phyloP scores from a whole-genome alignment of 148 eudicot genomes.

The Dysphania ambrosioides region DNA sequence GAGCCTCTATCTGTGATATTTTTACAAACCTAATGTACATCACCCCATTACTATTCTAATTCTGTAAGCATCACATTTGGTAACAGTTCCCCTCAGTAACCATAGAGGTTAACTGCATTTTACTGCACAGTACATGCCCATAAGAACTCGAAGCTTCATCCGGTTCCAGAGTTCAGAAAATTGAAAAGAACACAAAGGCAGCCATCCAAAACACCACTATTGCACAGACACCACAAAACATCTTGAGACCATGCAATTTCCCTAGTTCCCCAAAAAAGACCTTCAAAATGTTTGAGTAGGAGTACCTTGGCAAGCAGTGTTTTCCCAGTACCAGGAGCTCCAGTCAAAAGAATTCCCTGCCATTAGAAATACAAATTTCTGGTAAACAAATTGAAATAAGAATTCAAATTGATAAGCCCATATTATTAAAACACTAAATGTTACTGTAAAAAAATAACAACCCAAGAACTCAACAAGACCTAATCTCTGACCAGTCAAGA shows the following conservation, averaged over 20 bases:
- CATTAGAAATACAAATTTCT: conserved; percentile 20
- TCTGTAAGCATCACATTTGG: background rate
- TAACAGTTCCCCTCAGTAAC: background rate
- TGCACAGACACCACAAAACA: background rate
- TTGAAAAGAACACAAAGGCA: background rate
- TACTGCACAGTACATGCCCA: background rate
- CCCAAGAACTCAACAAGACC: no score
- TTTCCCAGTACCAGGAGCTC: conserved; percentile 98
- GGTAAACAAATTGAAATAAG: background rate
- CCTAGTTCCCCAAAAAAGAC: background rate
- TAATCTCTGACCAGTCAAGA: background rate
- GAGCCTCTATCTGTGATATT: background rate
- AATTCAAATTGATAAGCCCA: background rate
- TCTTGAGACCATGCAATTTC: background rate
- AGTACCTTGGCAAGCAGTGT: conserved; percentile 92
- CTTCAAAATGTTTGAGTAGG: background rate
- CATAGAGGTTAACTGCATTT: background rate
- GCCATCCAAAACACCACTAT: background rate
- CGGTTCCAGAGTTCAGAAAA: background rate
- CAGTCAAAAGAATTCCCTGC: conserved; percentile 98
- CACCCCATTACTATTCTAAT: background rate
- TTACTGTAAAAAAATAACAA: background rate
- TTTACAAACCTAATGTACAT: background rate
- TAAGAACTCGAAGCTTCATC: background rate
- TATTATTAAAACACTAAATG: background rate